Conservation (phyloP, 257 asterid genomes). For the Capsicum baccatum region DNA sequence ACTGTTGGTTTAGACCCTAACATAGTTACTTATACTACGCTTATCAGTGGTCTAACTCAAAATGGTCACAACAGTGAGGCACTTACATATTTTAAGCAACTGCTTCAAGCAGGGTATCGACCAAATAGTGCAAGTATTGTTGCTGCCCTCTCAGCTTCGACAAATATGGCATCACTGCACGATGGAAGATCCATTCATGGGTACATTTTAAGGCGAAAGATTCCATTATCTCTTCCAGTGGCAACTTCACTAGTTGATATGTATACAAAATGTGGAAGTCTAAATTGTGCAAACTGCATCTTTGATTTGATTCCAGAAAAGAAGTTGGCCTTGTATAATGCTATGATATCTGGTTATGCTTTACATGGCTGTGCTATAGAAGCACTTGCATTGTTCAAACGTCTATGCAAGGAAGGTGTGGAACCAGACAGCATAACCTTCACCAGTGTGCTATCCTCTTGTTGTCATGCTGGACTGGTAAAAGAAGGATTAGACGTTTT, state of each 20-base stretch:
- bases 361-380: slow-evolving; percentile 38
- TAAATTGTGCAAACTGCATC: slow-evolving; percentile 29
- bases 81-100: slow-evolving; percentile 33
- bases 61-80: slow-evolving; percentile 36
- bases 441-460: slow-evolving; percentile 38
- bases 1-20: slow-evolving; percentile 34
- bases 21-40: slow-evolving; percentile 39
- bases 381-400: slow-evolving; percentile 35
- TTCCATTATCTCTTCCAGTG: slow-evolving; percentile 36
- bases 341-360: slow-evolving; percentile 44
- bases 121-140: slow-evolving; percentile 37
- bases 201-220: slow-evolving; percentile 28
- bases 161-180: slow-evolving; percentile 32
- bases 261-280: slow-evolving; percentile 43
- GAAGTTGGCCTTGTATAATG: slow-evolving; percentile 40
- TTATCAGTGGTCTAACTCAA: slow-evolving; percentile 39
- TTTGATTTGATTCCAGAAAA: slow-evolving; percentile 28
- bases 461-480: slow-evolving; percentile 39
- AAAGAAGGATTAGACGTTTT: slow-evolving; percentile 29
- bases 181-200: slow-evolving; percentile 44
- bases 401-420: slow-evolving; percentile 28
- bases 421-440: slow-evolving; percentile 42
- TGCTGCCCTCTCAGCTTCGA: slow-evolving; percentile 40
- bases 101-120: slow-evolving; percentile 35
- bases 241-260: slow-evolving; percentile 39